Evolutionary conservation across 331 rosid genomes (phyloP).

Genomic region (Acacia pycnantha): DNA sequence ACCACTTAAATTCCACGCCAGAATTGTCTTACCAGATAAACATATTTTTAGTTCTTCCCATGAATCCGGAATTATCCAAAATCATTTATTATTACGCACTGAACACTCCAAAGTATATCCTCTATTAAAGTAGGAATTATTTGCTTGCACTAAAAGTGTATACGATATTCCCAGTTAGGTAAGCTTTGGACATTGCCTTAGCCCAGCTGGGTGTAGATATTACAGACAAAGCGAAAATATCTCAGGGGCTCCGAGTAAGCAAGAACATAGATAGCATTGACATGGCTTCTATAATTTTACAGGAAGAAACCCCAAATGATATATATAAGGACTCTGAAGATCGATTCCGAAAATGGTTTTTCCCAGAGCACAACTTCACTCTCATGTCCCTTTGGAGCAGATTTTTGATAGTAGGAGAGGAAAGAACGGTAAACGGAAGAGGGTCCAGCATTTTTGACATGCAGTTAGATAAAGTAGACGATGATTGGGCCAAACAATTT

Average conservation of each 20-base stretch:
- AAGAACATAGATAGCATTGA: not conserved
- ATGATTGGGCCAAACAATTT: conserved; percentile 46
- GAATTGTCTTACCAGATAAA: not conserved
- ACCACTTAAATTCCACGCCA: not conserved
- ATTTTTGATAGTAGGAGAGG: conserved; percentile 59
- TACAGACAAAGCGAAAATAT: not conserved
- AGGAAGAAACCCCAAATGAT: conserved; percentile 73
- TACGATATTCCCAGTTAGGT: not conserved
- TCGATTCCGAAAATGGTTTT: conserved; percentile 63
- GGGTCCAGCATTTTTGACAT: conserved; percentile 62
- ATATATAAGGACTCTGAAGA: conserved; percentile 73
- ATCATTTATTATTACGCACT: not conserved
- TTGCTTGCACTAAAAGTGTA: not conserved
- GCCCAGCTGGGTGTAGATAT: not conserved
- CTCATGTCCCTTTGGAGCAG: conserved; percentile 73
- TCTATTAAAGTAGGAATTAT: not conserved
- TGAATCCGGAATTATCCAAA: not conserved
- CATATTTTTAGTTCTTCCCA: not conserved
- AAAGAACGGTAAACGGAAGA: conserved; percentile 67
- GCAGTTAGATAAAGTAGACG: conserved; percentile 57
- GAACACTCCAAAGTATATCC: not conserved
- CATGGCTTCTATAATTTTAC: conserved; percentile 21
- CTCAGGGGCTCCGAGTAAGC: not conserved
- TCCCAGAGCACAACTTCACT: conserved; percentile 57
- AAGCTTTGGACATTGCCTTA: not conserved